Percentiles rank a stretch among this genome's conserved stretches.
Evolutionary conservation across 306 rosid species (phyloP).

Genomic region (Comarum palustre): DNA sequence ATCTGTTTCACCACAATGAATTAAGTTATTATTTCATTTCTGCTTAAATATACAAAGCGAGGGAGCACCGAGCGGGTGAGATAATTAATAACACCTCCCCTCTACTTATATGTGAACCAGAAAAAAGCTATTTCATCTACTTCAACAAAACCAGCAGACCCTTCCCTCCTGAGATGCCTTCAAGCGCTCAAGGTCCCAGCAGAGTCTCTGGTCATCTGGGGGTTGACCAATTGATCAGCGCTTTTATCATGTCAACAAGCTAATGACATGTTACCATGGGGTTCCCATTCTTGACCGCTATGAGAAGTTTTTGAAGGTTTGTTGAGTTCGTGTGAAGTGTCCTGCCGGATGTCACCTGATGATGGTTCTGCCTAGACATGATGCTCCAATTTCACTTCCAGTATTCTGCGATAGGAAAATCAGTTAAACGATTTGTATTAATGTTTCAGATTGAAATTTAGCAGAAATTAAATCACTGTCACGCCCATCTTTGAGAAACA

Average conservation of each 20-base stretch:
- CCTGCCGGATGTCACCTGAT: slow-evolving; percentile 54
- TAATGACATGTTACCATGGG: not conserved
- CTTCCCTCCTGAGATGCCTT: not conserved
- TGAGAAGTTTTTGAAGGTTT: slow-evolving; percentile 17
- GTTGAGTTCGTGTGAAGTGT: slow-evolving; percentile 15
- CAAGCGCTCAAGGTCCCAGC: slow-evolving; percentile 17
- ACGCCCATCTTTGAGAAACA: not conserved
- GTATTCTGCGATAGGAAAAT: slow-evolving; percentile 70
- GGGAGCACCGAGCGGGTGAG: slow-evolving; percentile 18
- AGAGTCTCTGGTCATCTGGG: slow-evolving; percentile 16
- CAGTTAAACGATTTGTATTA: slow-evolving; percentile 12
- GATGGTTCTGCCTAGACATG: slow-evolving; percentile 80
- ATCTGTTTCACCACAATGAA: not conserved
- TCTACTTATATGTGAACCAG: not conserved
- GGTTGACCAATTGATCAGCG: slow-evolving; percentile 14
- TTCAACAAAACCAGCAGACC: not conserved
- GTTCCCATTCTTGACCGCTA: slow-evolving; percentile 2
- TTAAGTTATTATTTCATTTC: not conserved
- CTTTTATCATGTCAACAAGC: slow-evolving; percentile 15
- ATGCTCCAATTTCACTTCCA: slow-evolving; percentile 90
- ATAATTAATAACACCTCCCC: slow-evolving; percentile 18
- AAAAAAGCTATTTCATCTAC: slow-evolving; percentile 7
- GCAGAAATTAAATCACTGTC: not conserved
- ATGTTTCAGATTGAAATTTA: not conserved
- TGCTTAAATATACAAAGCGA: slow-evolving; percentile 25